Evolutionary conservation across 2,329 filamentous ascomycete species (phyloP).

Genomic region (Botrytis byssoidea): DNA sequence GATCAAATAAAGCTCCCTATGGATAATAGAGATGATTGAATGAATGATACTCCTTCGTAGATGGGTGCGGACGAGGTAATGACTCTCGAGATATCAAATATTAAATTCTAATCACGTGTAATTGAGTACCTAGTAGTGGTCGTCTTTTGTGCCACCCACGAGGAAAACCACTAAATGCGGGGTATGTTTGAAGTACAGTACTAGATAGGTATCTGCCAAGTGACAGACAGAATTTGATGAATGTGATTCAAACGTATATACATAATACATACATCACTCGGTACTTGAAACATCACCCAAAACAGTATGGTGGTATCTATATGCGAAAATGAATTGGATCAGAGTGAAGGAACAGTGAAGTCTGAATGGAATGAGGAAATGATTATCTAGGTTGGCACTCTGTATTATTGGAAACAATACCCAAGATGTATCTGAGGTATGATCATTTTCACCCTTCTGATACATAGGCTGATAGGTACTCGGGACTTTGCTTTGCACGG

Average conservation of each 20-base stretch:
- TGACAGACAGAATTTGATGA: neutral
- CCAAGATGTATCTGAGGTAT: too few relatives aligned
- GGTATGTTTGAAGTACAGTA: neutral
- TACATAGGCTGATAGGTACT: neutral
- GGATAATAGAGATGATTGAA: too few relatives aligned
- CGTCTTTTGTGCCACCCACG: neutral
- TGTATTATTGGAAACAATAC: too few relatives aligned
- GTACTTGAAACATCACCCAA: neutral
- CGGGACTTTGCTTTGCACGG: neutral
- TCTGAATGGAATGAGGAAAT: neutral
- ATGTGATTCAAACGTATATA: neutral
- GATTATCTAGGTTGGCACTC: too few relatives aligned
- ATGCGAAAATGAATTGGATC: rapidly evolving
- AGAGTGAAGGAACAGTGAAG: neutral
- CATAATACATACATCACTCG: neutral
- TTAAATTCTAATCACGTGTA: too few relatives aligned
- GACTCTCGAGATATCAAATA: too few relatives aligned
- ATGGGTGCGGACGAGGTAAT: too few relatives aligned
- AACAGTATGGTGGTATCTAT: neutral
- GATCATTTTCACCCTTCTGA: neutral
- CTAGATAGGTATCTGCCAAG: too few relatives aligned
- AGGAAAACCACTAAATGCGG: neutral
- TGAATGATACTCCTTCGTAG: too few relatives aligned
- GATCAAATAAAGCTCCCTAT: too few relatives aligned
- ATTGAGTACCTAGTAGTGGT: too few relatives aligned